These are phyloP conservation scores for Neurospora terricola DNA, from an alignment of 495 filamentous ascomycete genomes.

Conservation along the genomic window DNA sequence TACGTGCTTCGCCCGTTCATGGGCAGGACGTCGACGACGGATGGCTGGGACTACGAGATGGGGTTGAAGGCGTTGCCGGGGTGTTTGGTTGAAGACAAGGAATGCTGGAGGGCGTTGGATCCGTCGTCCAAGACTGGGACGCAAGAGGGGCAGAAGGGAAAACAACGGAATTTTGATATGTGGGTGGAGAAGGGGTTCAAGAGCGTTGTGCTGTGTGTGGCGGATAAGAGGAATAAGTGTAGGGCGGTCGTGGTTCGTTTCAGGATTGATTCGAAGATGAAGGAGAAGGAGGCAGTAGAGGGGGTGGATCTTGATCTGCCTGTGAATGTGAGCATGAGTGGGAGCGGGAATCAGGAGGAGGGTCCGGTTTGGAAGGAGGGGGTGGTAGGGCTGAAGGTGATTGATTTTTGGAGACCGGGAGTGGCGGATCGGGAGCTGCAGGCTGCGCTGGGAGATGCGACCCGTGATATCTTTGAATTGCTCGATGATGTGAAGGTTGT, in stretches of 20 bases:
- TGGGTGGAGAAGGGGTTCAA: not conserved
- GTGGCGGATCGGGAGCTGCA: not conserved
- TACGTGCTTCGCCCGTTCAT: not conserved
- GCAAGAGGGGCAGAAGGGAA: not conserved
- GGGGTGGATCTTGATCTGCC: not conserved
- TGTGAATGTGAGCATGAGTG: not conserved
- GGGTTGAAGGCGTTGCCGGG: not conserved
- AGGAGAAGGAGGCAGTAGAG: not conserved
- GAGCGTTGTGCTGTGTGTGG: not conserved
- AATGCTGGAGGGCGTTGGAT: not conserved
- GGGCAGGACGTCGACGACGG: not conserved
- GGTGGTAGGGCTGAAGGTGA: not conserved
- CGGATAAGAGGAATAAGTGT: not conserved
- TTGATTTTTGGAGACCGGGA: not conserved
- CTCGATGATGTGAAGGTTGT: not conserved
- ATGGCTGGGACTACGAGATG: not conserved
- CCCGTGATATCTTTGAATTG: not conserved
- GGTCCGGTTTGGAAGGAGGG: not conserved
- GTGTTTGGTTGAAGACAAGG: not conserved
- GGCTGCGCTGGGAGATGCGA: not conserved
- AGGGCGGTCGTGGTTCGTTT: not conserved
- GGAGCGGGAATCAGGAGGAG: not conserved
- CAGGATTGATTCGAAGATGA: not conserved
- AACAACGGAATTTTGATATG: not conserved
- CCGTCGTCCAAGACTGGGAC: not conserved